Conservation (phyloP, 176 grass and related monocot species). For the Paspalum vaginatum region DNA sequence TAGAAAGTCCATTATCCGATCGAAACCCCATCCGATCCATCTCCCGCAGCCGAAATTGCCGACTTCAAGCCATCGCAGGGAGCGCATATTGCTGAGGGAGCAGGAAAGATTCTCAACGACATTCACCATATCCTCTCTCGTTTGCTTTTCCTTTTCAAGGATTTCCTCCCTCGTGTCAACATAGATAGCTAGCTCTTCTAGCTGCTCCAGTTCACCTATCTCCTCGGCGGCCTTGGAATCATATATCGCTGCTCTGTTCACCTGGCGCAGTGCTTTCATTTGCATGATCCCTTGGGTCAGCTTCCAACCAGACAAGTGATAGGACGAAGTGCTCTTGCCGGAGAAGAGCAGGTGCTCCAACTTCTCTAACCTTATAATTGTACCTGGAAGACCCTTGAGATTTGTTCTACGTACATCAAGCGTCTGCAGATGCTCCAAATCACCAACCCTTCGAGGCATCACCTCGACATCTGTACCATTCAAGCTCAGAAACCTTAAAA, state of each 20-base stretch:
- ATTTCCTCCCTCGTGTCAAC: neutral
- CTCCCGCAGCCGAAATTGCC: neutral
- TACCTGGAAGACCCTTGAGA: neutral
- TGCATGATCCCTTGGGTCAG: neutral
- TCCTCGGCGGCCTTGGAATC: neutral
- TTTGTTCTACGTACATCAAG: neutral
- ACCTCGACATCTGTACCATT: neutral
- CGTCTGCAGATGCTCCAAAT: neutral
- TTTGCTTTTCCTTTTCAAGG: too few species aligned
- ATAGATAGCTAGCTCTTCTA: neutral
- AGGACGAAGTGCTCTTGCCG: accelerated
- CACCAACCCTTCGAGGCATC: neutral
- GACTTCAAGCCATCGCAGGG: neutral
- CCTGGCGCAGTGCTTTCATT: neutral
- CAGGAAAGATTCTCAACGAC: neutral
- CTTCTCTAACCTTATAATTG: neutral
- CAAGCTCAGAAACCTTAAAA: constrained; percentile 22
- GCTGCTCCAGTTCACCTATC: neutral
- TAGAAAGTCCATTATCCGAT: neutral
- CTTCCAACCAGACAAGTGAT: neutral
- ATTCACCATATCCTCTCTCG: neutral
- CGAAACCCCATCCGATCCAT: too few species aligned
- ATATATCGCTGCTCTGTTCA: neutral
- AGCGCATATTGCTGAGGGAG: neutral
- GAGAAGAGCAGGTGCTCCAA: neutral